Conservation (phyloP, 2,329 filamentous ascomycete species). For the Fusarium floridanum region DNA sequence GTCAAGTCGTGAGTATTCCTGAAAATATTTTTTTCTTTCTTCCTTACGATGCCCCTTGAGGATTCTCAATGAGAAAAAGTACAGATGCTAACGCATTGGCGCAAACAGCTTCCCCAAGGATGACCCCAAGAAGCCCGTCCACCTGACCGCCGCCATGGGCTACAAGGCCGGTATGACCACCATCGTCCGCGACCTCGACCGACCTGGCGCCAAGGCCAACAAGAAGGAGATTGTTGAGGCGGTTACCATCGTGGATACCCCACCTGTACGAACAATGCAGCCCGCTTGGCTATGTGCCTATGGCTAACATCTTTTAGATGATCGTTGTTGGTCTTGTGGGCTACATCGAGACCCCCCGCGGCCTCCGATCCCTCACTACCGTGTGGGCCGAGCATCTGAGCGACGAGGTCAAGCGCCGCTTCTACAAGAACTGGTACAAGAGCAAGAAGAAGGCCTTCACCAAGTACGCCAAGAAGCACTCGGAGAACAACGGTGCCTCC, state of each 20-base stretch:
- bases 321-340: slow-evolving; percentile 99
- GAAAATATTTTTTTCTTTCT: background rate
- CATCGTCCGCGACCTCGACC: slow-evolving; percentile 98
- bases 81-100: slow-evolving; percentile 46
- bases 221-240: slow-evolving; percentile 98
- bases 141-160: slow-evolving; percentile 97
- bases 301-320: slow-evolving; percentile 87
- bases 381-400: slow-evolving; percentile 99
- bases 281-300: slow-evolving; percentile 82
- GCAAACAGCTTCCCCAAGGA: slow-evolving; percentile 94
- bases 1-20: slow-evolving; percentile 88
- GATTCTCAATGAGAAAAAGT: background rate
- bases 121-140: slow-evolving; percentile 99
- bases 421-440: slow-evolving; percentile 99
- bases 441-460: slow-evolving; percentile 99
- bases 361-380: slow-evolving; percentile 98
- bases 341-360: slow-evolving; percentile 99
- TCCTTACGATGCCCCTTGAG: background rate
- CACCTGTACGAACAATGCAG: slow-evolving; percentile 92
- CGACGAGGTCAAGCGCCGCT: slow-evolving; percentile 98
- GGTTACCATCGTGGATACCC: slow-evolving; percentile 89
- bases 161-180: slow-evolving; percentile 99
- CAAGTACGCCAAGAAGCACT: slow-evolving; percentile 99
- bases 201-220: slow-evolving; percentile 99
- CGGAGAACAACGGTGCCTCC: slow-evolving; percentile 88